Percentiles rank a stretch among this genome's conserved stretches.
Conservation (phyloP, 257 asterid genomes). For the Capsicum rhomboideum region DNA sequence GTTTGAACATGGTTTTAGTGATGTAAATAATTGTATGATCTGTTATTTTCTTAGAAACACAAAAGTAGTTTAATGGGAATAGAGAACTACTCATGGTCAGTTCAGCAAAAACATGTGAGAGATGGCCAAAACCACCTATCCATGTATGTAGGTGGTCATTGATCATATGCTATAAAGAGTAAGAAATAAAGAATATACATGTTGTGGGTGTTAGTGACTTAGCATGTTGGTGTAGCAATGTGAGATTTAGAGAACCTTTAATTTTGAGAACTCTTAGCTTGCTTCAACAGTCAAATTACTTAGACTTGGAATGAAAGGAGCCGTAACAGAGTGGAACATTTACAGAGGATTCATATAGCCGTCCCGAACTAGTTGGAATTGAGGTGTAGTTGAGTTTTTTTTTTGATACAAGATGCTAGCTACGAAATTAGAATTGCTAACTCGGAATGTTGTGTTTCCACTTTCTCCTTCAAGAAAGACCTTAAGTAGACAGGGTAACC, state of each 20-base stretch:
- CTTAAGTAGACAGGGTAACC: neutral
- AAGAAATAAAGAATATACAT: neutral
- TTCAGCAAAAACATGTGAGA: neutral
- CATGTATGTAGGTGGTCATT: neutral
- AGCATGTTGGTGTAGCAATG: neutral
- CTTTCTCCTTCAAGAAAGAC: neutral
- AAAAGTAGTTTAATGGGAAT: neutral
- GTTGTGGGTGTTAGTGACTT: neutral
- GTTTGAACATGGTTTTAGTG: neutral
- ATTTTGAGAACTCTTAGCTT: neutral
- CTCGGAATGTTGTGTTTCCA: neutral
- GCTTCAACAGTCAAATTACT: neutral
- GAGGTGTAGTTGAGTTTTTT: neutral
- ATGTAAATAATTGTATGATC: neutral
- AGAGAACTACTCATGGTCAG: neutral
- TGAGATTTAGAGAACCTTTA: neutral
- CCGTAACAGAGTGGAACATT: neutral
- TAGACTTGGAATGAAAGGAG: neutral
- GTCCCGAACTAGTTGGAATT: neutral
- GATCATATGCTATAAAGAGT: neutral
- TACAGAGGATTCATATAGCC: neutral
- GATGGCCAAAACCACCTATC: neutral
- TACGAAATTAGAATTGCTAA: neutral
- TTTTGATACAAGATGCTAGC: neutral
- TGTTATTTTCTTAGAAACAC: neutral